Base-by-base conservation (phyloP, 768 basidiomycete genomes). In the Suillus americanus region DNA sequence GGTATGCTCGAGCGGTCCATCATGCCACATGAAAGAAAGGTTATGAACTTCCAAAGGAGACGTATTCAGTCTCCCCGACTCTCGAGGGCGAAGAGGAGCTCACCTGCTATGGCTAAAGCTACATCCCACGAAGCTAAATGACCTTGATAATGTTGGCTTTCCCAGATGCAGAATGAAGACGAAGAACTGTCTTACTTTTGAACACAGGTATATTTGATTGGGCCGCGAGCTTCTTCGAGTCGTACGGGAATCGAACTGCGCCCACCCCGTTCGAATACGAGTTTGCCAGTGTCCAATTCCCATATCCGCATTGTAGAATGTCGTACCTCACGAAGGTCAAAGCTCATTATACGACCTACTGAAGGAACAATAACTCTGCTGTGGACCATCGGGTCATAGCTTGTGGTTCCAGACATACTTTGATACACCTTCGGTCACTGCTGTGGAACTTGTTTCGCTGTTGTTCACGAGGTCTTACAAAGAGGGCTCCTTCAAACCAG, bases 81-180 rank as follows among this genome's bases (percentile, higher is more conserved):
- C 43, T n/a, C 41, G 41, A 20, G 65, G 92, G 92, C 66, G 94
- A 95, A 68, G 91, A 91, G 57, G 92, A 97, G 55, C 82, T 96
- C 64, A 95, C 94, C 1, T 94, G 95, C 74, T 95, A 94, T 74
- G 94, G 94, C 3, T 91, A 93, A 77, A 94, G 94, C 3, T 91
- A 93, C 77, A 94, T 89, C 74, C 95, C 48, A 92, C 91, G 3
- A 91, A 88, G 48, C 63, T 95, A 62, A 91, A 94, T 68, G 92
- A 95, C 74, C 94, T 92, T 75, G 90, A 92, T 68, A 83, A 88
- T 62, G 81, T 85, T 35, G 88, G 88, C 46, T 23, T 75, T 6
- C 70, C 70, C 3, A 78, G 81, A 82, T 59, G 87, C 86, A 14
- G 45, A 85, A 87, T 12, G 82, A 78, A 14, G 72, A 79, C 18